Base-by-base conservation (phyloP, 2,329 filamentous ascomycete species). In the Reticulascus tulasneorum region DNA sequence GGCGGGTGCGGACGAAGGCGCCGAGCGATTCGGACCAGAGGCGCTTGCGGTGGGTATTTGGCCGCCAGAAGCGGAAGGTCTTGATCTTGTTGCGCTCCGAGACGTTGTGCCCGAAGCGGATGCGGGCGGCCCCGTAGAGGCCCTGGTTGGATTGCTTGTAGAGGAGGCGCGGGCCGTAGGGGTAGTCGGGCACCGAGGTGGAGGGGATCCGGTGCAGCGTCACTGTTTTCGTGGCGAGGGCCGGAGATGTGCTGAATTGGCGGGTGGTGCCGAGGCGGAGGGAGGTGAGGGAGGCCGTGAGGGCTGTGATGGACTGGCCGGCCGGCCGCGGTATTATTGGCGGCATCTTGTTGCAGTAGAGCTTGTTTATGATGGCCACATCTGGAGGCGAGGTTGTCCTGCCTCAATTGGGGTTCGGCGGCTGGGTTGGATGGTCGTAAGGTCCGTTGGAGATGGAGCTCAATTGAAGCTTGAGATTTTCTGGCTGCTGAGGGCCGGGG, bases 101-200 rank as follows among this genome's bases (percentile, higher is more conserved):
- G 33, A 91, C 79, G 49, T 77, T 84, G 75, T 91, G 89, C 58
- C 86, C 86, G 62, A 84, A 88, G 33, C 80, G 84, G 56, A 90
- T 84, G 53, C 78, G 78, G 46, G 78, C 69, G 25, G 64, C 64
- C 49, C 82, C 86, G 65, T 86, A 88, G 8, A 89, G 78, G 29
- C 84, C 84, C 40, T 67, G 71, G 68, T 89, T 86, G 49, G 82
- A 81, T 63, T 93, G 86, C 66, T 91, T 90, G 73, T 86, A 93
- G 47, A 81, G 66, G 45, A 59, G 68, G 38, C 82, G 76, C 35
- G 76, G 73, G 31, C 85, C 85, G 62, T 86, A 82, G 1, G 86
- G 86, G 60, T 93, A 93, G 4, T 69, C 65, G 9, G 80, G 80
- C 39, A 79, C 72, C n/a, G 71, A 59, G 11, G 59, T 65, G 38